Percentiles rank a stretch among this genome's conserved stretches.
phyloP scores from a whole-genome alignment of 1,139 yeast species.

The Lizanozyma gosingica region DNA sequence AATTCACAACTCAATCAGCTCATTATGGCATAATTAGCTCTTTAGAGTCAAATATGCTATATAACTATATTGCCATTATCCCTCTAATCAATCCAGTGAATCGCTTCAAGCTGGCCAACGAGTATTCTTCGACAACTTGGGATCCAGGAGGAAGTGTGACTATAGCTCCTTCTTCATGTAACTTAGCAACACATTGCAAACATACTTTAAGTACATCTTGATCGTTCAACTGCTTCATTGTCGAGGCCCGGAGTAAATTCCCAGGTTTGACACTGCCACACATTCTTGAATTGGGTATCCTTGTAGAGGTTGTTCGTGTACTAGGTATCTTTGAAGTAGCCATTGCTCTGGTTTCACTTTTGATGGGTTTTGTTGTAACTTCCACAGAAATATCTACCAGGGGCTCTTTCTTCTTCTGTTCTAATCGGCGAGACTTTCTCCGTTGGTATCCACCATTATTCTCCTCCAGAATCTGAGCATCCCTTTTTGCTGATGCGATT shows the following conservation, averaged over 20 bases:
- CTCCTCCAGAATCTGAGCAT: not conserved
- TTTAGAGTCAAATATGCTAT: too few relatives aligned
- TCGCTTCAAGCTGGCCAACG: too few relatives aligned
- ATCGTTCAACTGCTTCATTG: constrained; percentile 15
- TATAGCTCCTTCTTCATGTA: not conserved
- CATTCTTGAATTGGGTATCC: not conserved
- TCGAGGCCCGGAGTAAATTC: constrained; percentile 4
- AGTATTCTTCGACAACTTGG: not conserved
- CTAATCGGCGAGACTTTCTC: constrained; percentile 1
- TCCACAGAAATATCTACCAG: too few relatives aligned
- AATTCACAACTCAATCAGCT: too few relatives aligned
- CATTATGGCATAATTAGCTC: too few relatives aligned
- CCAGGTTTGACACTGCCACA: not conserved
- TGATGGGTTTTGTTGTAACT: not conserved
- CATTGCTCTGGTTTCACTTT: not conserved
- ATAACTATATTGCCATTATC: too few relatives aligned
- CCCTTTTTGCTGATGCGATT: not conserved
- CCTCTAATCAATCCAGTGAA: too few relatives aligned
- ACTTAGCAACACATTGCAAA: constrained; percentile 11
- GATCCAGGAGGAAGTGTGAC: not conserved
- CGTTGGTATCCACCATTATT: constrained; percentile 1
- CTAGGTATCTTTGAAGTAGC: not conserved
- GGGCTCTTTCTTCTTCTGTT: not conserved
- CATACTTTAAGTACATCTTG: constrained; percentile 15
- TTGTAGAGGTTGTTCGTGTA: not conserved